Conservation (phyloP, 192 early-diverging fungal genomes). For the Borealophlyctis nickersoniae region DNA sequence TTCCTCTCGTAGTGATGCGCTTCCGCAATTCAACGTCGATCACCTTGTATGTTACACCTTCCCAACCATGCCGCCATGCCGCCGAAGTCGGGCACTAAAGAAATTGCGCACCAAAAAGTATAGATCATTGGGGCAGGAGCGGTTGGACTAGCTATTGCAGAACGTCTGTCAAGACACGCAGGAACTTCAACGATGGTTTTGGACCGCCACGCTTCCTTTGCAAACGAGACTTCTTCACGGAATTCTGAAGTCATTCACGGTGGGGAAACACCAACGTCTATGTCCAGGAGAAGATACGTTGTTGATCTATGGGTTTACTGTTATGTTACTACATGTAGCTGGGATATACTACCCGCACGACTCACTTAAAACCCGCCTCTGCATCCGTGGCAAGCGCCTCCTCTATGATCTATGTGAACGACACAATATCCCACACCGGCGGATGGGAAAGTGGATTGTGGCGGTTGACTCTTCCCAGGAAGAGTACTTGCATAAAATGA, state of each 20-base stretch:
- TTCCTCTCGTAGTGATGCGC: too few relatives aligned
- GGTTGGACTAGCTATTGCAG: slow-evolving; percentile 74
- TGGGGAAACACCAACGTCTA: not conserved
- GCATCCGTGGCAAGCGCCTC: slow-evolving; percentile 69
- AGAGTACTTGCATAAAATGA: slow-evolving; percentile 46
- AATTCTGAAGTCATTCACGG: slow-evolving; percentile 89
- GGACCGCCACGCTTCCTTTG: slow-evolving; percentile 62
- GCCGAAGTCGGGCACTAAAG: too few relatives aligned
- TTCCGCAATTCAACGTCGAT: too few relatives aligned
- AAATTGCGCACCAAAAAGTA: too few relatives aligned
- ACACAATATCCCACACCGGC: slow-evolving; percentile 49
- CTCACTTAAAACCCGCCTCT: slow-evolving; percentile 72
- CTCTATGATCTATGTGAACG: slow-evolving; percentile 62
- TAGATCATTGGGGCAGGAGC: slow-evolving; percentile 74
- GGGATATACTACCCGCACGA: slow-evolving; percentile 77
- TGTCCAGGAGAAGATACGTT: not conserved
- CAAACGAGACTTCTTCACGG: slow-evolving; percentile 75
- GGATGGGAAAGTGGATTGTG: slow-evolving; percentile 79
- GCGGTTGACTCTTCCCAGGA: slow-evolving; percentile 52
- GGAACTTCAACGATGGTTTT: slow-evolving; percentile 56
- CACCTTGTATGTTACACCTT: too few relatives aligned
- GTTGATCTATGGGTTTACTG: not conserved
- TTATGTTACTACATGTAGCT: slow-evolving; percentile 19
- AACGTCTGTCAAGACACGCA: slow-evolving; percentile 50
- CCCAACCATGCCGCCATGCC: too few relatives aligned